A percentile compares a stretch with the other conserved stretches of the same genome.
phyloP scores from a whole-genome alignment of 768 basidiomycete genomes.

The Pluteus cervinus region DNA sequence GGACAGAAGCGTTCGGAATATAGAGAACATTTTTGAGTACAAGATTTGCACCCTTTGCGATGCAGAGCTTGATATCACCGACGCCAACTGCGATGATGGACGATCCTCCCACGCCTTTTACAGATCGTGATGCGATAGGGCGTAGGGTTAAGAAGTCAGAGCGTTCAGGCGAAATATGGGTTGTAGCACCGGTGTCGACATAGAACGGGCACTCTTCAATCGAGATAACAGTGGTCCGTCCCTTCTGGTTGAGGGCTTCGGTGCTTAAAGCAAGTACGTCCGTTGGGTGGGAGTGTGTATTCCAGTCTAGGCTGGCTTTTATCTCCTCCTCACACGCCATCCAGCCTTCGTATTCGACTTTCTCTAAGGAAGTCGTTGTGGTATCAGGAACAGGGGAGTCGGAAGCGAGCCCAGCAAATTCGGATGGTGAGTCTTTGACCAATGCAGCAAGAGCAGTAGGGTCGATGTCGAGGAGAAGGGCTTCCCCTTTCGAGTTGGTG shows the following conservation, averaged over 20 bases:
- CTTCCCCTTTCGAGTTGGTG: too few species aligned
- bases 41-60: conserved; percentile 6
- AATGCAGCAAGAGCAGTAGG: too few species aligned
- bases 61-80: conserved; percentile 15
- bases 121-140: conserved; percentile 13
- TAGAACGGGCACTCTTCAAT: conserved; percentile 11
- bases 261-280: neutral
- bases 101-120: conserved; percentile 22
- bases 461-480: too few species aligned
- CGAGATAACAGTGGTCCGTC: conserved; percentile 1
- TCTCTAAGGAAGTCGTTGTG: too few species aligned
- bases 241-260: neutral
- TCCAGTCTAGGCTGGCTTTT: conserved; percentile 6
- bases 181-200: conserved; percentile 19
- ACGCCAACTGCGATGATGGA: conserved; percentile 17
- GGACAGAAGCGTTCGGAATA: conserved; percentile 16
- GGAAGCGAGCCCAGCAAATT: too few species aligned
- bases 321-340: conserved; percentile 4
- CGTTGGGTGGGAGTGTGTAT: neutral
- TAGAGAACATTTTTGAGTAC: conserved; percentile 6
- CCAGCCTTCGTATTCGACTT: conserved; percentile 5
- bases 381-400: too few species aligned
- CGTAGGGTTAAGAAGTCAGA: conserved; percentile 18
- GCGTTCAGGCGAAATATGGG: conserved; percentile 16
- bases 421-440: too few species aligned